These are phyloP conservation scores for Rhodomyrtus psidioides DNA, from an alignment of 441 rosid species.

Conservation along the genomic window DNA sequence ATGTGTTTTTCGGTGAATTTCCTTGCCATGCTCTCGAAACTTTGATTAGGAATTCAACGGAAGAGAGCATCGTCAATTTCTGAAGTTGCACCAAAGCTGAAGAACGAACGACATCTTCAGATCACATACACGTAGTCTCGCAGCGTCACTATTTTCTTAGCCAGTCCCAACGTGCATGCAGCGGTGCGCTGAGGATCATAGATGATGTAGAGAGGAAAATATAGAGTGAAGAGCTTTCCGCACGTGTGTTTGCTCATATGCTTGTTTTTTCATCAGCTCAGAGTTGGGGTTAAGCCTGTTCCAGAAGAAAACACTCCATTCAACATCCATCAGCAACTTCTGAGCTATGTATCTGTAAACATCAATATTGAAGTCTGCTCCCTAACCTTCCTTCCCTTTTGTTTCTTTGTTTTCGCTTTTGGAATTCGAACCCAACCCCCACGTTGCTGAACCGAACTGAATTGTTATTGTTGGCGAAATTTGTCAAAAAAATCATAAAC, in stretches of 20 bases:
- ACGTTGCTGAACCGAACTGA: no score
- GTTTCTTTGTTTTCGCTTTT: no score
- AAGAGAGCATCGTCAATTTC: neutral
- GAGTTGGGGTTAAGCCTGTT: neutral
- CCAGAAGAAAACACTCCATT: neutral
- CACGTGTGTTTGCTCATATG: neutral
- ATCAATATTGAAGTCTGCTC: no score
- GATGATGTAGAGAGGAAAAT: neutral
- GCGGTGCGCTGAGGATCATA: neutral
- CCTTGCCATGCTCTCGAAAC: neutral
- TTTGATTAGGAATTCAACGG: no score
- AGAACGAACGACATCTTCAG: neutral
- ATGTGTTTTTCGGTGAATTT: neutral
- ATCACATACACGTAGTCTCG: neutral
- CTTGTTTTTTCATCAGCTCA: neutral
- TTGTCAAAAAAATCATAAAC: no score
- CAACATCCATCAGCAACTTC: neutral
- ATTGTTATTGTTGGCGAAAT: no score
- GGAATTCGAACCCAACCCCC: no score
- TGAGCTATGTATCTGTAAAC: neutral
- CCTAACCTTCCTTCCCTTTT: no score
- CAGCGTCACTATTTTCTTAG: neutral
- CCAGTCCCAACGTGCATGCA: neutral
- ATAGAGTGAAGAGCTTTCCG: neutral
- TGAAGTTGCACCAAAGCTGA: neutral